Evolutionary conservation across 139 green algal species (phyloP).

Genomic region (Chlorella sp.): DNA sequence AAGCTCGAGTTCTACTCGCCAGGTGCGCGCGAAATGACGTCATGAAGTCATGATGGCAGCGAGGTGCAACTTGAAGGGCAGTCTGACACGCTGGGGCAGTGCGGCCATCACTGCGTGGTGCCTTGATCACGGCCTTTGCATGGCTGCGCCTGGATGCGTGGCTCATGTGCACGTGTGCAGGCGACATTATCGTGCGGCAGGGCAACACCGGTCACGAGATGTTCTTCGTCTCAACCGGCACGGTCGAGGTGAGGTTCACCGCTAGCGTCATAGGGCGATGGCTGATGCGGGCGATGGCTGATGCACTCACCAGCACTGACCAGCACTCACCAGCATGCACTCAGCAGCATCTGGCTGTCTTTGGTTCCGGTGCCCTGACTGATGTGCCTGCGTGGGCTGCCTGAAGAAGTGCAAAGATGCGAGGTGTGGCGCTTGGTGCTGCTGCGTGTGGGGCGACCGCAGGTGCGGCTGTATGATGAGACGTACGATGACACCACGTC

Average conservation of each 20-base stretch:
- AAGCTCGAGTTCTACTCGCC: conserved; percentile 50
- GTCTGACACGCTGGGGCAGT: not conserved
- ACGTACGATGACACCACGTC: not conserved
- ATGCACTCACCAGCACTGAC: no score
- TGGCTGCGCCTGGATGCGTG: not conserved
- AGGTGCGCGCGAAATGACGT: conserved; percentile 10
- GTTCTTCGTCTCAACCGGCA: conserved; percentile 44
- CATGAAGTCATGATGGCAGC: not conserved
- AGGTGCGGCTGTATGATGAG: conserved; percentile 19
- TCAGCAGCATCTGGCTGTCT: no score
- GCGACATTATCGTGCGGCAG: conserved; percentile 14
- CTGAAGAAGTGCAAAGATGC: no score
- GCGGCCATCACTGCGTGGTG: not conserved
- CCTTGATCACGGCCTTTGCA: not conserved
- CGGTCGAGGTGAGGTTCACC: conserved; percentile 38
- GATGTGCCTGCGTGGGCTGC: no score
- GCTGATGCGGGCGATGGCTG: no score
- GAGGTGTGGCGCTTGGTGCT: no score
- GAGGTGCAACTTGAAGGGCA: not conserved
- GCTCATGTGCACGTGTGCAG: not conserved
- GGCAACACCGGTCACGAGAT: conserved; percentile 44
- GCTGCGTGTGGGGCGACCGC: not conserved
- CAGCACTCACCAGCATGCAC: no score
- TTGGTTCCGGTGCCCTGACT: no score
- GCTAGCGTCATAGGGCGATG: no score